Evolutionary conservation across 106 monocot species (phyloP).

Genomic region (Phalaenopsis equestris): DNA sequence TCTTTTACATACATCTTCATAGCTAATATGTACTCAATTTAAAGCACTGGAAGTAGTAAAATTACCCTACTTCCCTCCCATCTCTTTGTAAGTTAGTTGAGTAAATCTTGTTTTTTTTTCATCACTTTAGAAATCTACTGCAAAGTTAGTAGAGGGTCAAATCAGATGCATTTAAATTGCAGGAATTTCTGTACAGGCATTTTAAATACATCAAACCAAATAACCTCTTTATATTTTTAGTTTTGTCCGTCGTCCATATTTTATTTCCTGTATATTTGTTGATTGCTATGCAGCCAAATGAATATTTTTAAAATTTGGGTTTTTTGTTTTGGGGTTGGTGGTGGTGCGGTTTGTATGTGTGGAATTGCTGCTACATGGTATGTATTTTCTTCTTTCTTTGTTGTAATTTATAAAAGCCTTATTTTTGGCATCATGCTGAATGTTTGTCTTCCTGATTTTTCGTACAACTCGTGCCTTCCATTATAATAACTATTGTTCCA

Average conservation of each 20-base stretch:
- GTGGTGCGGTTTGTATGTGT: too few relatives aligned
- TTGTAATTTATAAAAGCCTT: not conserved
- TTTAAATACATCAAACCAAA: not conserved
- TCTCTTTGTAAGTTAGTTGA: not conserved
- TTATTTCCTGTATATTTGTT: not conserved
- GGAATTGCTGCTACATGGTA: not conserved
- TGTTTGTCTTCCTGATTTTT: not conserved
- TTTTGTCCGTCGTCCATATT: not conserved
- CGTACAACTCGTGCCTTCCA: not conserved
- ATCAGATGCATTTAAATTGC: not conserved
- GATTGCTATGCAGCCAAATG: not conserved
- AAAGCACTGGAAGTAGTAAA: too few relatives aligned
- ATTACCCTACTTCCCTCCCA: too few relatives aligned
- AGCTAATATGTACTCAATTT: too few relatives aligned
- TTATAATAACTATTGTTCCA: not conserved
- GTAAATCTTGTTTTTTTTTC: not conserved
- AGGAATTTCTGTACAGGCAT: not conserved
- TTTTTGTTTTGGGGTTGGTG: too few relatives aligned
- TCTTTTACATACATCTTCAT: too few relatives aligned
- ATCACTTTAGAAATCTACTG: not conserved
- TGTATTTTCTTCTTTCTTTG: not conserved
- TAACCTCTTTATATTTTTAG: not conserved
- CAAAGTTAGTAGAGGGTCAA: not conserved
- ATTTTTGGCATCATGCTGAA: not conserved
- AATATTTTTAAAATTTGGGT: not conserved